A percentile compares a stretch with the other conserved stretches of the same genome.
These are phyloP conservation scores for Mycosarcoma mackinlayi DNA, from an alignment of 1,284 basidiomycete species.

Conservation along the genomic window DNA sequence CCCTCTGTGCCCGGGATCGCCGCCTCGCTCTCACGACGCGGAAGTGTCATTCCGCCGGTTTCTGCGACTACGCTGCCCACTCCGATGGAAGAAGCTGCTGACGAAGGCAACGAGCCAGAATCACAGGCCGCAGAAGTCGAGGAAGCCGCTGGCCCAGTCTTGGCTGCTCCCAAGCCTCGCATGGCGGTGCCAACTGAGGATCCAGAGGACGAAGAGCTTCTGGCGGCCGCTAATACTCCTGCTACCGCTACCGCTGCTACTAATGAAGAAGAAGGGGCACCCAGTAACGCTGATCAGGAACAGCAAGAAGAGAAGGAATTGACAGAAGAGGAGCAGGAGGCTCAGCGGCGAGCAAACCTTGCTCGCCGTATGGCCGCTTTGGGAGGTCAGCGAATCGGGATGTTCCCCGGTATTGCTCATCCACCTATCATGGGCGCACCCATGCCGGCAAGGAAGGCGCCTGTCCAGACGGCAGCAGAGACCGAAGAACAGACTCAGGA, in stretches of 20 bases:
- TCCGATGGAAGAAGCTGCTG: constrained; percentile 14
- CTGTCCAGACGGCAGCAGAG: constrained; percentile 30
- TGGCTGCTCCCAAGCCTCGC: constrained; percentile 54
- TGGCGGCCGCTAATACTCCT: constrained; percentile 33
- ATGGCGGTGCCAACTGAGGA: constrained; percentile 51
- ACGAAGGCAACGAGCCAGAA: constrained; percentile 6
- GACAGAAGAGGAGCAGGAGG: constrained; percentile 59
- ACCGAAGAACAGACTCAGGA: constrained; percentile 54
- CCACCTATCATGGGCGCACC: constrained; percentile 65
- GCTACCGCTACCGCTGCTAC: constrained; percentile 4
- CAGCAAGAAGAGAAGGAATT: constrained; percentile 40
- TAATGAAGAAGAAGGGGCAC: neutral
- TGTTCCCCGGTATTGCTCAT: constrained; percentile 75
- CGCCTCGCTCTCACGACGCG: constrained; percentile 7
- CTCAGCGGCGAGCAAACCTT: constrained; percentile 55
- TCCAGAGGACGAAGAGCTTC: constrained; percentile 51
- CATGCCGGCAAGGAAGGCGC: constrained; percentile 71
- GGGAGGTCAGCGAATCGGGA: constrained; percentile 62
- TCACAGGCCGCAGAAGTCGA: neutral
- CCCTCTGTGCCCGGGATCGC: constrained; percentile 3
- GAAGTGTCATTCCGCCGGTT: constrained; percentile 35
- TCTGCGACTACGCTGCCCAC: constrained; percentile 15
- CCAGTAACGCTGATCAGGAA: constrained; percentile 4
- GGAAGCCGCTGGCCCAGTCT: constrained; percentile 23
- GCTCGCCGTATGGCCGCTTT: constrained; percentile 64